phyloP scores from a whole-genome alignment of 352 stramenopile species.

The Thalassiosira ordinaria region DNA sequence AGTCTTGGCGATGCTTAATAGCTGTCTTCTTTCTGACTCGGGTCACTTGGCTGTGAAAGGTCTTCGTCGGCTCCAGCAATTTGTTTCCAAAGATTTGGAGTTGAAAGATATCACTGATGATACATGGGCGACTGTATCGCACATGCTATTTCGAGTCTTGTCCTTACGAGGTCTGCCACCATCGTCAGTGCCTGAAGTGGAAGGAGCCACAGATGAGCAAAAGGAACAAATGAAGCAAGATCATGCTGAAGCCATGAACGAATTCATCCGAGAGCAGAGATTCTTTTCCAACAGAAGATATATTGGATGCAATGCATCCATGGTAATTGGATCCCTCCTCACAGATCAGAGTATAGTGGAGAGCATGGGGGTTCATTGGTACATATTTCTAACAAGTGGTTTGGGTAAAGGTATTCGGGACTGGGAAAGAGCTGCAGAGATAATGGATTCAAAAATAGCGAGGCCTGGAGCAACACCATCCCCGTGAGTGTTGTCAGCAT shows the following conservation, averaged over 20 bases:
- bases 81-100: conserved; percentile 77
- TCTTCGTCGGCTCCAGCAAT: conserved; percentile 73
- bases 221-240: conserved; percentile 56
- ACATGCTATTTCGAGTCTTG: conserved; percentile 81
- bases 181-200: conserved; percentile 32
- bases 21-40: conserved; percentile 82
- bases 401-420: conserved; percentile 78
- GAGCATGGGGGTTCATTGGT: conserved; percentile 71
- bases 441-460: conserved; percentile 50
- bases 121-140: conserved; percentile 80
- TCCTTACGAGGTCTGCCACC: conserved; percentile 67
- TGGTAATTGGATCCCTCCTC: conserved; percentile 77
- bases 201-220: conserved; percentile 48
- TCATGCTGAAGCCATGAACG: conserved; percentile 63
- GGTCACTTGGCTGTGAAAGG: conserved; percentile 73
- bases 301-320: conserved; percentile 77
- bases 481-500: conserved; percentile 39
- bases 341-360: conserved; percentile 65
- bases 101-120: conserved; percentile 70
- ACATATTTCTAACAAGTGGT: conserved; percentile 76
- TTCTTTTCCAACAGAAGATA: conserved; percentile 79
- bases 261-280: conserved; percentile 80
- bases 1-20: conserved; percentile 84
- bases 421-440: conserved; percentile 74
- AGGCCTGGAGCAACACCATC: conserved; percentile 17